Conservation (phyloP, 2,329 filamentous ascomycete species). For the Fusarium sp. region DNA sequence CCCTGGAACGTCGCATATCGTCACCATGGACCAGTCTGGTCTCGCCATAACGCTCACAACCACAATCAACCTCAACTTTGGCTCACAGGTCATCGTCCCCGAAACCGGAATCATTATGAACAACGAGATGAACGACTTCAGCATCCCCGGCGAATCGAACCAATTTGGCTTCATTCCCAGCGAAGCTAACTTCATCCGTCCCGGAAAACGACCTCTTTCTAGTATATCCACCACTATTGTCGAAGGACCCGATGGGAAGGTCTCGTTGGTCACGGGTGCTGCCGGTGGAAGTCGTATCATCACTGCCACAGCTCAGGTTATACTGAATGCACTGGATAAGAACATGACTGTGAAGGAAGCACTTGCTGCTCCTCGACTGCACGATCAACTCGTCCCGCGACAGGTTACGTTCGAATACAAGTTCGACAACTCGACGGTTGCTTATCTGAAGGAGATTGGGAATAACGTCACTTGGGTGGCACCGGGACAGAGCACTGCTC, state of each 20-base stretch:
- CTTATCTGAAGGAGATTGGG: slow-evolving; percentile 73
- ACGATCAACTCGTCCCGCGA: slow-evolving; percentile 85
- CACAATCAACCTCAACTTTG: slow-evolving; percentile 85
- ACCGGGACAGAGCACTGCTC: slow-evolving; percentile 76
- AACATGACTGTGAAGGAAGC: slow-evolving; percentile 72
- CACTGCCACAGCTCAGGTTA: slow-evolving; percentile 82
- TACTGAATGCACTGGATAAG: slow-evolving; percentile 80
- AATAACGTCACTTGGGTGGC: slow-evolving; percentile 82
- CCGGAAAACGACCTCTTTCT: slow-evolving; percentile 82
- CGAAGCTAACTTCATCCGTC: slow-evolving; percentile 79
- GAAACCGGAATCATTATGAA: slow-evolving; percentile 85
- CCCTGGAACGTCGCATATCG: slow-evolving; percentile 76
- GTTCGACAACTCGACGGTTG: slow-evolving; percentile 78
- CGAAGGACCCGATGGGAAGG: slow-evolving; percentile 74
- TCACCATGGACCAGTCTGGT: slow-evolving; percentile 76
- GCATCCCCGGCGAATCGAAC: slow-evolving; percentile 77
- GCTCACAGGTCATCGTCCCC: slow-evolving; percentile 79
- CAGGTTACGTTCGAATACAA: slow-evolving; percentile 76
- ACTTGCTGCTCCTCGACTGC: slow-evolving; percentile 76
- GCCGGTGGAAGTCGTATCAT: slow-evolving; percentile 90
- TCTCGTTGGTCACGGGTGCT: slow-evolving; percentile 81
- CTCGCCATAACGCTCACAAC: slow-evolving; percentile 83
- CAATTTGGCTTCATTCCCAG: slow-evolving; percentile 83
- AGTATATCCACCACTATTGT: slow-evolving; percentile 84
- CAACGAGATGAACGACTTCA: slow-evolving; percentile 78